Conservation (phyloP, 73 alveolate species). For the Uronychia binucleata region DNA sequence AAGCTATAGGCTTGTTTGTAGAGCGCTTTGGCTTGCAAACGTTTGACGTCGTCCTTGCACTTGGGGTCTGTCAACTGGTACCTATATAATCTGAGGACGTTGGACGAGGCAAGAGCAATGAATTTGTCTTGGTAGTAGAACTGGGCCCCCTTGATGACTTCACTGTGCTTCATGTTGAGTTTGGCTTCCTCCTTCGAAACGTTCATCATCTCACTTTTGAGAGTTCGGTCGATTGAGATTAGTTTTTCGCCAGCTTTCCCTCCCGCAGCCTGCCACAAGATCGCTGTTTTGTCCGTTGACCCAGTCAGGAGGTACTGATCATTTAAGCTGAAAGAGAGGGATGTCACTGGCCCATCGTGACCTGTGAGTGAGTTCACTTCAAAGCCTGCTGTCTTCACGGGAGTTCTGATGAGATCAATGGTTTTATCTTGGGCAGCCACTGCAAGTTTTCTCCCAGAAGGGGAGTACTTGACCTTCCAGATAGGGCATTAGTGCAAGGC, state of each 20-base stretch:
- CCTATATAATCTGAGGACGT: conserved; percentile 33
- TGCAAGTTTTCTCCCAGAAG: conserved; percentile 61
- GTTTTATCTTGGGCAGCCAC: conserved; percentile 55
- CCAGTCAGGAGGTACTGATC: conserved; percentile 53
- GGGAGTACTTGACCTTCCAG: conserved; percentile 33
- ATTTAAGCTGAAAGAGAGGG: conserved; percentile 45
- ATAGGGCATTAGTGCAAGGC: conserved; percentile 61
- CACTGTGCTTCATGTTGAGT: conserved; percentile 42
- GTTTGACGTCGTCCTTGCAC: conserved; percentile 66
- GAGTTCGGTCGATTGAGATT: conserved; percentile 19
- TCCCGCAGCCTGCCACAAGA: conserved; percentile 55
- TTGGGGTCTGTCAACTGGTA: conserved; percentile 62
- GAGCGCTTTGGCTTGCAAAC: conserved; percentile 59
- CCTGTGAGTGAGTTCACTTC: conserved; percentile 57
- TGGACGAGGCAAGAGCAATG: conserved; percentile 34
- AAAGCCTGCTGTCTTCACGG: conserved; percentile 22
- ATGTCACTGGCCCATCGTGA: conserved; percentile 56
- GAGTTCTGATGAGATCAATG: conserved; percentile 49
- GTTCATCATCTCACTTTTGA: neutral
- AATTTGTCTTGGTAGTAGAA: conserved; percentile 65
- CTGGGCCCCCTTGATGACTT: conserved; percentile 50
- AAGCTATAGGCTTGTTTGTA: conserved; percentile 44
- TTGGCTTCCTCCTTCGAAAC: neutral
- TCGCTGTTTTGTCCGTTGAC: conserved; percentile 53
- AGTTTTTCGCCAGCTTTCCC: conserved; percentile 66